Conservation (phyloP, 768 basidiomycete species). For the Rhizopogon sp. region DNA sequence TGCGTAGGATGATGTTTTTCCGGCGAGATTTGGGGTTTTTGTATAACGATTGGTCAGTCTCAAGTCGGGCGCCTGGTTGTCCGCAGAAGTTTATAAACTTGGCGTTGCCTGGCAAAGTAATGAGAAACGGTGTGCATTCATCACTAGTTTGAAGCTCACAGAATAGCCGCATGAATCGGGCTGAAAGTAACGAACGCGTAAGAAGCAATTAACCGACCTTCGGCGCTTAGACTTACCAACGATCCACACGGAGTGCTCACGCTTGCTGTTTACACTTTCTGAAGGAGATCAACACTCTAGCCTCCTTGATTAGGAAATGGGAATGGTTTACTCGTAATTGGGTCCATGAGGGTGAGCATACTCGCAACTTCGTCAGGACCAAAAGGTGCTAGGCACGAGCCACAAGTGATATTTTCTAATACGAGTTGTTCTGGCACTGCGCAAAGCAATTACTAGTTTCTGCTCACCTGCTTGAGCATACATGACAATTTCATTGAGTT, state of each 20-base stretch:
- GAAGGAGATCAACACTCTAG: background rate
- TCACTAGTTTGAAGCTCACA: conserved; percentile 18
- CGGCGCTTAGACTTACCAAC: background rate
- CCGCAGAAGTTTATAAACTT: conserved; percentile 31
- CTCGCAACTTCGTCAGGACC: conserved; percentile 28
- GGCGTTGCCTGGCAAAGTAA: conserved; percentile 12
- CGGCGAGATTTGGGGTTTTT: background rate
- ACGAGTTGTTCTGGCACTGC: conserved; percentile 20
- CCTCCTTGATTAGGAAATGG: background rate
- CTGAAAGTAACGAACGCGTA: conserved; percentile 15
- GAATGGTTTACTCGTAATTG: conserved; percentile 26
- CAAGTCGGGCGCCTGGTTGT: conserved; percentile 28
- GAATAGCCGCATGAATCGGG: conserved; percentile 39
- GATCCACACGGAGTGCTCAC: background rate
- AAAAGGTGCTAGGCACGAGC: conserved; percentile 32
- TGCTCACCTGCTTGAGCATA: conserved; percentile 3
- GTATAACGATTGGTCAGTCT: conserved; percentile 19
- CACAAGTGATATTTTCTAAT: conserved; percentile 34
- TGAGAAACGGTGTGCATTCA: background rate
- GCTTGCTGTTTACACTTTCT: background rate
- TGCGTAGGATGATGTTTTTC: conserved; percentile 30
- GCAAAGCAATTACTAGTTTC: background rate
- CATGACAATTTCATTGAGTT: conserved; percentile 1
- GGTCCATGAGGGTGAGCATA: conserved; percentile 25
- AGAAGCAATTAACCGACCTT: background rate